Evolutionary conservation across 1,284 basidiomycete species (phyloP).

Genomic region (Rhodotorula glutinis): DNA sequence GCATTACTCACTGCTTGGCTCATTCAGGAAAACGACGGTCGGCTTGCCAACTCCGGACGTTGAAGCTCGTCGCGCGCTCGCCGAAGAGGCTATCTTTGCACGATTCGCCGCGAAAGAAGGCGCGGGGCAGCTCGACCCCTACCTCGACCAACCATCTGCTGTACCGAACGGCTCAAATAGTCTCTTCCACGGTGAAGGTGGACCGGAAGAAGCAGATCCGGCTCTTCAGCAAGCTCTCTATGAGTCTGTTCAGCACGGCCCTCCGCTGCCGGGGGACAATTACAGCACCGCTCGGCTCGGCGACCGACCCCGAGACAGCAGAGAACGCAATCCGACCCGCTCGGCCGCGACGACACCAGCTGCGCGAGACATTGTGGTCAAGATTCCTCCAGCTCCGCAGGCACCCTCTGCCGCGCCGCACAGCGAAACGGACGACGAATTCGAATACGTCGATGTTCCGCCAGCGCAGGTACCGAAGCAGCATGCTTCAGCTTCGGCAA

Average conservation of each 20-base stretch:
- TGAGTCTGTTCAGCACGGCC: constrained; percentile 17
- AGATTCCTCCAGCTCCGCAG: background rate
- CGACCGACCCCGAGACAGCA: too few relatives aligned
- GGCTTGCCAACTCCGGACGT: constrained; percentile 24
- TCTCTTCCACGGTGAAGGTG: background rate
- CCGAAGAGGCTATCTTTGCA: constrained; percentile 31
- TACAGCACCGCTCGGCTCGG: too few relatives aligned
- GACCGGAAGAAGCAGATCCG: constrained; percentile 13
- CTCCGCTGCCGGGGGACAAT: too few relatives aligned
- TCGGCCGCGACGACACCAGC: too few relatives aligned
- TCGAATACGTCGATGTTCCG: constrained; percentile 32
- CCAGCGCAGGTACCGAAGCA: too few relatives aligned
- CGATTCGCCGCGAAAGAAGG: constrained; percentile 6
- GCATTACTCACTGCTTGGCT: background rate
- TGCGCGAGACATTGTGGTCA: background rate
- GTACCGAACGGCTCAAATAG: background rate
- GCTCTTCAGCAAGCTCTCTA: constrained; percentile 21
- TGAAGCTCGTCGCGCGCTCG: constrained; percentile 21
- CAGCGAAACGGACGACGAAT: constrained; percentile 25
- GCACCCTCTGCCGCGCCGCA: background rate
- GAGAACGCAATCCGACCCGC: too few relatives aligned
- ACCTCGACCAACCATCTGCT: constrained; percentile 23
- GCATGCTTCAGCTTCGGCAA: background rate
- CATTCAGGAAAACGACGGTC: background rate
- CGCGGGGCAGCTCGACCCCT: constrained; percentile 18